Base-by-base conservation (phyloP, 768 basidiomycete species). In the Dacryopinax spathularia region DNA sequence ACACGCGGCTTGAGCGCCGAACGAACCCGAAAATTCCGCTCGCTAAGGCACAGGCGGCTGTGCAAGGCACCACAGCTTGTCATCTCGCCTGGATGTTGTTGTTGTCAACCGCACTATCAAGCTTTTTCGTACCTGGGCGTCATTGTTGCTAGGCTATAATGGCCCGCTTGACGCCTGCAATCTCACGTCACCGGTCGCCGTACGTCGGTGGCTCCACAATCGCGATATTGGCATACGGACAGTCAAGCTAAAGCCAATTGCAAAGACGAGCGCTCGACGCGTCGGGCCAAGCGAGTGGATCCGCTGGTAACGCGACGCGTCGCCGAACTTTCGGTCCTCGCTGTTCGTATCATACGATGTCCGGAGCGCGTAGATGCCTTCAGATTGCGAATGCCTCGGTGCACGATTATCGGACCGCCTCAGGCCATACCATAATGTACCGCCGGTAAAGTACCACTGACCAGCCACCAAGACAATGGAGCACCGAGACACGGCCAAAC, bases 1-100 rank as follows among this genome's bases (percentile, higher is more conserved):
- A 29, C 25, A 9, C 48, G 25, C 48, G 48, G 48, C 25, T 6
- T 29, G 25, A 27, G 48, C 48, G 15, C 48, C 22, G 22, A 13
- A 56, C 48, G 25, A 29, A 56, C 13, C 48, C 48, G 48, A 56
- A 29, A 56, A 5, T 31, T 29, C 48, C 48, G 39, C 39, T 41
- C 39, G 39, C 7, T 41, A 56, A 56, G 48, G 48, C 48, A 56
- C 48, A 20, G 48, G 48, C n/a, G 48, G 48, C 48, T 56, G 48
- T 56, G 48, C 48, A 13, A 56, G 48, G 48, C 48, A 56, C 48
- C 48, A 56, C 48, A 13, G 25, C 12, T 7, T 44, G 9, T 22
- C 13, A 22, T 9, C 25, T 44, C 43, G n/a, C 7, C 43, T 18
- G n/a, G n/a, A n/a, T n/a, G n/a, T n/a, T n/a, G n/a, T n/a, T n/a